Percentiles rank a stretch among this genome's conserved stretches.
Evolutionary conservation across 2,329 filamentous ascomycete genomes (phyloP).

Genomic region (Lecanicillium sp.): DNA sequence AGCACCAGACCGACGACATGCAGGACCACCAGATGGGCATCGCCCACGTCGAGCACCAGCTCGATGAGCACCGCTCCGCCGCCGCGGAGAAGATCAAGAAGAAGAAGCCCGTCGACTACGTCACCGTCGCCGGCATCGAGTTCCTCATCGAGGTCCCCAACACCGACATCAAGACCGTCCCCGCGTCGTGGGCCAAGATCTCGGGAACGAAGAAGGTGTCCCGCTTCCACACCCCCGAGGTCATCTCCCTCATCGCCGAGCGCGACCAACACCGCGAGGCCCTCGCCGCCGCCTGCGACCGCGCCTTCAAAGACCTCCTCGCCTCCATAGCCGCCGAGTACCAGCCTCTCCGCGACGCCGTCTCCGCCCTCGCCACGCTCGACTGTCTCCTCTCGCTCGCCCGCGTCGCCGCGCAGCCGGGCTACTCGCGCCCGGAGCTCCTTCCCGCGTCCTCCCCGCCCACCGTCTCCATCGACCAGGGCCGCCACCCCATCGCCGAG

Average conservation of each 20-base stretch:
- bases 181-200: conserved; percentile 91
- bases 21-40: conserved; percentile 86
- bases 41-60: conserved; percentile 82
- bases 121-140: conserved; percentile 83
- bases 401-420: conserved; percentile 75
- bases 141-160: conserved; percentile 92
- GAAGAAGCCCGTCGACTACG: conserved; percentile 62
- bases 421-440: conserved; percentile 74
- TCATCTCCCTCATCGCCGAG: conserved; percentile 74
- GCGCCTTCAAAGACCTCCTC: conserved; percentile 69
- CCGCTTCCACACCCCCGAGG: conserved; percentile 90
- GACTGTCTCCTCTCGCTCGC: conserved; percentile 88
- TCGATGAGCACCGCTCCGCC: conserved; percentile 66
- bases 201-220: conserved; percentile 89
- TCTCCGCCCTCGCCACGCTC: conserved; percentile 77
- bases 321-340: conserved; percentile 74
- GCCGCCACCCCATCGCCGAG: conserved; percentile 93
- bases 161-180: conserved; percentile 73
- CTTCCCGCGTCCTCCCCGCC: conserved; percentile 56
- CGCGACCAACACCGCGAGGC: conserved; percentile 93
- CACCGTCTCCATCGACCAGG: conserved; percentile 57
- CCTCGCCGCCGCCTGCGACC: conserved; percentile 84
- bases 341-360: conserved; percentile 80
- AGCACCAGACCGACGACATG: conserved; percentile 83
- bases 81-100: conserved; percentile 69